phyloP scores from a whole-genome alignment of 345 rosid genomes.

The Eucalyptus guilfoylei region DNA sequence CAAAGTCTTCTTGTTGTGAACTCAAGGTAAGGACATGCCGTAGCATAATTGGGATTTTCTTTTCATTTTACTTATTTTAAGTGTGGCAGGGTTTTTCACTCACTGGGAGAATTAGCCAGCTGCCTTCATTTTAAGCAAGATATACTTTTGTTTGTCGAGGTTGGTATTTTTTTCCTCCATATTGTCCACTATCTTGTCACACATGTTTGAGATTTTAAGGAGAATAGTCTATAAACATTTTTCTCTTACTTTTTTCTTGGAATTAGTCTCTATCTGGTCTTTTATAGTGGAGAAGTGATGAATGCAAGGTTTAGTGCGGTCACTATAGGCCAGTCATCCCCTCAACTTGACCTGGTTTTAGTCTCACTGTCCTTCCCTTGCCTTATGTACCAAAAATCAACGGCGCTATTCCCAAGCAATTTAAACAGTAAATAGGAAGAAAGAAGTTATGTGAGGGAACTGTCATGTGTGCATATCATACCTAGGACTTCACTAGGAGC shows the following conservation, averaged over 20 bases:
- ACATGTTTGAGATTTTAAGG: background rate
- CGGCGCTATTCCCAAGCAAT: background rate
- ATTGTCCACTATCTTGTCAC: background rate
- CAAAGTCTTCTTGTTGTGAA: background rate
- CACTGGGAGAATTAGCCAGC: constrained; percentile 12
- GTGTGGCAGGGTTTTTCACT: constrained; percentile 27
- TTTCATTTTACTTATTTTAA: background rate
- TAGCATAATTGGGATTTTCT: background rate
- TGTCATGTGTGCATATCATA: background rate
- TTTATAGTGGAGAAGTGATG: background rate
- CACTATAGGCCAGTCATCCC: background rate
- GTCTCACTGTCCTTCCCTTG: background rate
- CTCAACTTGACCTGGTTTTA: background rate
- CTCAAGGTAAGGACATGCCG: constrained; percentile 16
- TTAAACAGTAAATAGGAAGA: background rate
- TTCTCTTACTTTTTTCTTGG: background rate
- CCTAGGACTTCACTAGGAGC: background rate
- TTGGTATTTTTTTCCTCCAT: background rate
- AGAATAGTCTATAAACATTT: background rate
- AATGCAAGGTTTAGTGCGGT: background rate
- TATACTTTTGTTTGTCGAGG: constrained; percentile 24
- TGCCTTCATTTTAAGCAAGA: constrained; percentile 20
- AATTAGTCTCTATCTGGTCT: background rate
- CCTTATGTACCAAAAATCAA: background rate
- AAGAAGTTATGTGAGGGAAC: background rate